Evolutionary conservation across 1,139 yeast species (phyloP).

Genomic region (Candida neerlandica): DNA sequence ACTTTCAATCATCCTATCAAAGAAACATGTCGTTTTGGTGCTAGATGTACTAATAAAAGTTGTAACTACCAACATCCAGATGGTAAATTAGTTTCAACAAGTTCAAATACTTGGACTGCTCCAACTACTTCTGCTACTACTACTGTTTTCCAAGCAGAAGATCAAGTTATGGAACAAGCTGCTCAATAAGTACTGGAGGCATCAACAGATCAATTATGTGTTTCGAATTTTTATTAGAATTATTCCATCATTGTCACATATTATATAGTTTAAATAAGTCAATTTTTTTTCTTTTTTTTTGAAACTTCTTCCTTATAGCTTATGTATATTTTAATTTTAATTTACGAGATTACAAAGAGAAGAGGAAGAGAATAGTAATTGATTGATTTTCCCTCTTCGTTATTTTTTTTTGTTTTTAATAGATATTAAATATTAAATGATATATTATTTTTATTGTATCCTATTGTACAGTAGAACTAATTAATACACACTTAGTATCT

Average conservation of each 20-base stretch:
- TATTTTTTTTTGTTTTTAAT: neutral
- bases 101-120: constrained; percentile 47
- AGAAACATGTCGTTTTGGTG: constrained; percentile 80
- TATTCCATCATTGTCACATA: neutral
- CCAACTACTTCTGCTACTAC: neutral
- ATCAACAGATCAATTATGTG: neutral
- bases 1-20: constrained; percentile 77
- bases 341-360: neutral
- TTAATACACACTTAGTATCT: constrained; percentile 49
- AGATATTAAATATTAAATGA: neutral
- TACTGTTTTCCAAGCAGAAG: constrained; percentile 67
- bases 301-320: neutral
- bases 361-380: neutral
- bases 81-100: constrained; percentile 52
- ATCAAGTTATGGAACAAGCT: constrained; percentile 75
- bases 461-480: constrained; percentile 5
- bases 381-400: neutral
- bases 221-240: too few relatives aligned
- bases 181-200: constrained; percentile 36
- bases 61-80: constrained; percentile 83
- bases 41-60: constrained; percentile 64
- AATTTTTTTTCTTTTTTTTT: neutral
- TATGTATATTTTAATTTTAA: neutral
- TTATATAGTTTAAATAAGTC: neutral
- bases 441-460: neutral